Percentiles rank a stretch among this genome's conserved stretches.
Evolutionary conservation across 2,329 filamentous ascomycete genomes (phyloP).

Genomic region (Tolypocladium sp.): DNA sequence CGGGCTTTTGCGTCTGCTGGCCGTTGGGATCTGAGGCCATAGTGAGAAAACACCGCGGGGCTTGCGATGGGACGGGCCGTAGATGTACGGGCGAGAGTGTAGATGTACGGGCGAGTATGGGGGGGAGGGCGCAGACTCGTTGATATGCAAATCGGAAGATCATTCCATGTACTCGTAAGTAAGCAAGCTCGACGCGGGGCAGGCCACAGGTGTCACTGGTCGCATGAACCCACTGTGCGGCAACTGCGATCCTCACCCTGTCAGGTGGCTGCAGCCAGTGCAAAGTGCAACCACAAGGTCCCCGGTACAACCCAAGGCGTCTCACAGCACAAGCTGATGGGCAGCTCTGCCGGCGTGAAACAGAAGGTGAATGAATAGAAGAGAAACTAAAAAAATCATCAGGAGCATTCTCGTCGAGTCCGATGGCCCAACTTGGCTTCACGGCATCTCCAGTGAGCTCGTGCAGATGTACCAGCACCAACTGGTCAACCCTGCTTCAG

Average conservation of each 20-base stretch:
- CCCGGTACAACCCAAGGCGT: no score
- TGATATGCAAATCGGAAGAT: not conserved
- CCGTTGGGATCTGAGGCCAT: not conserved
- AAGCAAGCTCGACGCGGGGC: not conserved
- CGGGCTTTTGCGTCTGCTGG: constrained; percentile 18
- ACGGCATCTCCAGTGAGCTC: no score
- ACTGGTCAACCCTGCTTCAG: no score
- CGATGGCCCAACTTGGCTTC: no score
- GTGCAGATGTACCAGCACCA: no score
- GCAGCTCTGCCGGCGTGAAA: no score
- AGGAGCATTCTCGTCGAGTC: no score
- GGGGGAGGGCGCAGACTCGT: not conserved
- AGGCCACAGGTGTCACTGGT: not conserved
- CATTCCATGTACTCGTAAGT: not conserved
- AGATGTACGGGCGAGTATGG: not conserved
- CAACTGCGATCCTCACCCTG: not conserved
- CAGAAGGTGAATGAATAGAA: constrained; percentile 34
- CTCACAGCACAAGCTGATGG: no score
- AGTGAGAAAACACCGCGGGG: not conserved
- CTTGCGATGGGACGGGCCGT: not conserved
- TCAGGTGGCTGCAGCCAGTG: not conserved
- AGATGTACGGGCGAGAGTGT: no score
- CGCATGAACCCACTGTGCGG: not conserved
- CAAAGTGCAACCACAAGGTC: no score
- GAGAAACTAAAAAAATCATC: constrained; percentile 23